Conservation (phyloP, 805 yeast genomes). For the Hanseniaspora guilliermondii region DNA sequence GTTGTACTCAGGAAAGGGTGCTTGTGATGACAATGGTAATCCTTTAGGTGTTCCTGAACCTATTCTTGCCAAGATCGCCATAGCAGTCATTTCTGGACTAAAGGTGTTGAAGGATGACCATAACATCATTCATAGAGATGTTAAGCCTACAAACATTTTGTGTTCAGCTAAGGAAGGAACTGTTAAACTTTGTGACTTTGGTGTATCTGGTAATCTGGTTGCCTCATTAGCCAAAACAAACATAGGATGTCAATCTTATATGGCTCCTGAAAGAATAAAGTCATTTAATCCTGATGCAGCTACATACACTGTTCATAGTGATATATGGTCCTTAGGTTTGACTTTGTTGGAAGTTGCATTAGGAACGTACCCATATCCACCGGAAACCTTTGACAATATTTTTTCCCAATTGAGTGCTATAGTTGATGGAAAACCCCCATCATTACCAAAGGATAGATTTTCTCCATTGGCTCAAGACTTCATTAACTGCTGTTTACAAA, state of each 20-base stretch:
- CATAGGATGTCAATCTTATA: slow-evolving; percentile 93
- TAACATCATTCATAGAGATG: slow-evolving; percentile 90
- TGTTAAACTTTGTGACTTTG: slow-evolving; percentile 87
- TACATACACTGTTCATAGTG: slow-evolving; percentile 85
- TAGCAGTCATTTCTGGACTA: slow-evolving; percentile 68
- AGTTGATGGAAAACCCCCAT: slow-evolving; percentile 92
- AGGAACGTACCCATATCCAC: slow-evolving; percentile 92
- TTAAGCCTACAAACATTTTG: slow-evolving; percentile 87
- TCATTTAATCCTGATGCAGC: slow-evolving; percentile 59
- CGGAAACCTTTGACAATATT: slow-evolving; percentile 80
- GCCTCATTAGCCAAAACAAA: slow-evolving; percentile 91
- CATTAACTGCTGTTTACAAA: slow-evolving; percentile 63
- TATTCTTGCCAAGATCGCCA: slow-evolving; percentile 66
- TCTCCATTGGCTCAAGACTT: slow-evolving; percentile 72
- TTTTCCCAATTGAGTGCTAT: slow-evolving; percentile 90
- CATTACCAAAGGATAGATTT: slow-evolving; percentile 48
- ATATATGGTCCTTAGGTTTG: slow-evolving; percentile 88
- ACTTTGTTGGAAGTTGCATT: slow-evolving; percentile 76
- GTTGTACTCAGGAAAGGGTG: slow-evolving; percentile 41
- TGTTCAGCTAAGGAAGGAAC: slow-evolving; percentile 67
- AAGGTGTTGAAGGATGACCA: slow-evolving; percentile 77
- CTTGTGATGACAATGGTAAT: slow-evolving; percentile 23
- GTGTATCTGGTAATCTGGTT: slow-evolving; percentile 88
- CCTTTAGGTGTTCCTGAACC: slow-evolving; percentile 57
- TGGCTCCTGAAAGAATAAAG: slow-evolving; percentile 96